Evolutionary conservation across 495 filamentous ascomycete genomes (phyloP), one percentile per base, ranked within the genome.

Genomic region (Aspergillus funiculosus): DNA sequence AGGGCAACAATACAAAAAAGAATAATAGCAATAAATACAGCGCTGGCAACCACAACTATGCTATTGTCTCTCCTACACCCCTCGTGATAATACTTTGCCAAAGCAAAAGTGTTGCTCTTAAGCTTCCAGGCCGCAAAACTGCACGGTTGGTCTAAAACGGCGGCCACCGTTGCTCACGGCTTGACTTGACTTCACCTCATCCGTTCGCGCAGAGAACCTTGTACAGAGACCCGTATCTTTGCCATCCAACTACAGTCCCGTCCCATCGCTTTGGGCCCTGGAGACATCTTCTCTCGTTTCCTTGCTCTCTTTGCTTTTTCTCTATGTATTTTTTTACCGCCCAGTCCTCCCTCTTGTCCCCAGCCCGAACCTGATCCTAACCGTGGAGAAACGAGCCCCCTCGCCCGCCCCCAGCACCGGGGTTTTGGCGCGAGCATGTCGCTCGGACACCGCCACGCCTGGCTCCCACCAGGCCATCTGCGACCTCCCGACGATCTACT

Each of bases 361-460:
- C 62, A 58, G 35, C 48, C 58, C 59, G 61, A 48, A 59, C 50
- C 52, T 66, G 59, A 66, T 63, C 56, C 44, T 49, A 68, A 63
- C 58, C 63, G 66, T 67, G 68, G 69, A 74, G 67, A 57, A 65
- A 62, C 64, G 64, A 66, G 61, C 64, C 60, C 56, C 60, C 67
- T 71, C 64, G 63, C 63, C 63, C 67, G 59, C 66, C 68, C n/a
- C 67, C 61, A 68, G 47, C 64, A 59, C 60, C 62, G 68, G 68
- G 69, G 68, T 69, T 61, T 73, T 61, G 61, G 65, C 69, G 67
- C 71, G 69, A 71, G 52, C 61, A 74, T 74, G 71, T 73, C 71
- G 66, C 68, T 69, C 62, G 69, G 69, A 62, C 68, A 69, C 52
- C 57, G 61, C 63, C 60, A 71, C 68, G 57, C 63, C 64, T 72